phyloP scores from a whole-genome alignment of 805 yeast genomes.

The Debaryomyces prosopidis region DNA sequence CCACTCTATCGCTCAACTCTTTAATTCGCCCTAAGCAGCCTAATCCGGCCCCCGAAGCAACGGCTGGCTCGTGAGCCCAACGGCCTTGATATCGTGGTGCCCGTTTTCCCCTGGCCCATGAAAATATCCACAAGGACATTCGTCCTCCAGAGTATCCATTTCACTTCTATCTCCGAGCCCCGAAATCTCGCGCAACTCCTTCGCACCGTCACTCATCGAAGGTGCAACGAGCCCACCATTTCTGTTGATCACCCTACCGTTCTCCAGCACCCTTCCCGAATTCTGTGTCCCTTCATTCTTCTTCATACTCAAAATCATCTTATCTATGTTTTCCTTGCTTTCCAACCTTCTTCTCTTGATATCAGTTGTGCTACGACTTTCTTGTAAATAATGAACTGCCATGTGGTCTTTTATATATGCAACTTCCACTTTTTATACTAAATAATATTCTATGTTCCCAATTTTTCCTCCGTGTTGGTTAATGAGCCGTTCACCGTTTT shows the following conservation, averaged over 20 bases:
- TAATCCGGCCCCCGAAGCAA: constrained; percentile 11
- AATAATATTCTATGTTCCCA: no score
- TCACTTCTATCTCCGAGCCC: neutral
- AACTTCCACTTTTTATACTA: no score
- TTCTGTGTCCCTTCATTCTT: no score
- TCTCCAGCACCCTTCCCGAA: neutral
- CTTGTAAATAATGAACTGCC: neutral
- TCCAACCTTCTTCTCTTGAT: constrained; percentile 7
- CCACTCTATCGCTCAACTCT: no score
- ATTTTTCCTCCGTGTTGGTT: no score
- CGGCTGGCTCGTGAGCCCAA: constrained; percentile 20
- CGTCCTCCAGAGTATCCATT: constrained; percentile 3
- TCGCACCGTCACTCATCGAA: neutral
- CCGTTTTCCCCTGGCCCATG: constrained; percentile 29
- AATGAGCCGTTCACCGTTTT: neutral
- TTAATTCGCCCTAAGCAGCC: no score
- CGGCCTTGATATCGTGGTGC: constrained; percentile 24
- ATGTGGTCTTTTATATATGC: no score
- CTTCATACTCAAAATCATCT: neutral
- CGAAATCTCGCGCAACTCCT: neutral
- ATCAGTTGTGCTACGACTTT: neutral
- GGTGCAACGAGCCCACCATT: constrained; percentile 7
- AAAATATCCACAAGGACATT: constrained; percentile 30
- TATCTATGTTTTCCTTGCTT: neutral
- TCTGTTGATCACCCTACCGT: neutral